Conservation (phyloP, 2,329 filamentous ascomycete species). For the Parastagonospora nodorum region DNA sequence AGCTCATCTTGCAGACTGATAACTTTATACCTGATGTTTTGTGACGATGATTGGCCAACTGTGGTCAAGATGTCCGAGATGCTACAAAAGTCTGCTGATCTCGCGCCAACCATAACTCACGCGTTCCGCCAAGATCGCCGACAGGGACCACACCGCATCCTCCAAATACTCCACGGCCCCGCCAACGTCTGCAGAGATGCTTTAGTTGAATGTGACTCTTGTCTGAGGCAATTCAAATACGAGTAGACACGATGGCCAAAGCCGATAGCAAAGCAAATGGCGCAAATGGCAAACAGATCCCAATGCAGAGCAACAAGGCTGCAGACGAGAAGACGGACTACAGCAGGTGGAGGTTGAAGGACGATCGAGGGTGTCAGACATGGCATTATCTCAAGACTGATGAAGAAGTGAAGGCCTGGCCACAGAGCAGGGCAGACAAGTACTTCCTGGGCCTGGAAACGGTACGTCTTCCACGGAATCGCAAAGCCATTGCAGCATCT, state of each 20-base stretch:
- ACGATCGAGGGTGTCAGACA: slow-evolving; percentile 83
- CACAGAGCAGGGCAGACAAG: slow-evolving; percentile 86
- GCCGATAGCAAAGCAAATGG: slow-evolving; percentile 32
- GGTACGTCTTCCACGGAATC: slow-evolving; percentile 54
- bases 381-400: slow-evolving; percentile 88
- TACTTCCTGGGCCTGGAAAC: slow-evolving; percentile 81
- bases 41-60: no score
- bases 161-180: neutral
- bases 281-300: slow-evolving; percentile 21
- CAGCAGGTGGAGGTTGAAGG: slow-evolving; percentile 80
- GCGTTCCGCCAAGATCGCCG: slow-evolving; percentile 28
- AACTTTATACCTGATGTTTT: no score
- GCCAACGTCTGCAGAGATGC: slow-evolving; percentile 6
- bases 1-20: no score
- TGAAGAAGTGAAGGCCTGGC: slow-evolving; percentile 75
- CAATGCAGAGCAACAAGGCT: slow-evolving; percentile 15
- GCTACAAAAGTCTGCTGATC: no score
- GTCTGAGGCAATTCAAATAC: slow-evolving; percentile 3
- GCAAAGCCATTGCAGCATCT: neutral
- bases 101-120: neutral
- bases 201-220: neutral
- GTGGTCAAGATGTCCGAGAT: neutral
- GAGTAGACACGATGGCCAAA: slow-evolving; percentile 18
- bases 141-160: slow-evolving; percentile 1
- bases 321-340: slow-evolving; percentile 69